Base-by-base conservation (phyloP, 768 basidiomycete species). In the Podaxis rugospora region DNA sequence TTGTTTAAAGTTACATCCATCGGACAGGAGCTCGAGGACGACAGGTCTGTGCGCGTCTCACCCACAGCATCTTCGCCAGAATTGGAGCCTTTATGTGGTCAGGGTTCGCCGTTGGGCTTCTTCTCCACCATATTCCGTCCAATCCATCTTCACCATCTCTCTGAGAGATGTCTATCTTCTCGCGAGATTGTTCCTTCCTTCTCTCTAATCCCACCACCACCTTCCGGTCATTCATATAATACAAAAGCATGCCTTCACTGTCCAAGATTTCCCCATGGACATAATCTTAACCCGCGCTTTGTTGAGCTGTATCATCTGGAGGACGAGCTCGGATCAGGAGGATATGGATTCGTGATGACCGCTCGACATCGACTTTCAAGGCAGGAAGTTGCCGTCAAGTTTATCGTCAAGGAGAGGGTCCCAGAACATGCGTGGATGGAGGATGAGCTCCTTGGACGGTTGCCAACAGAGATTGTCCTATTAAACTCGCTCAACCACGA, bases 341-440 rank as follows among this genome's bases (percentile, higher is more conserved):
- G 95, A 16, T 98, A 95, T 70, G 95, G 95, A 1, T 97, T 98
- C 70, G 95, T 98, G 27, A 91, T 96, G 83, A 89, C 90, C 2
- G 94, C 93, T 9, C 74, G 78, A 37, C 84, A 92, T 69, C 84
- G 83, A 13, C 66, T 64, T 32, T 79, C 82, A 50, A 79, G 79
- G 0, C 72, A 77, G 60, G 90, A 94, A 70, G 94, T 95, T 56
- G 95, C 95, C 0, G 90, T 97, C 73, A 98, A 98, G 75, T 97
- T 98, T 72, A 94, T 98, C 69, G 84, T 90, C 76, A 95, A 93
- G 72, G 81, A 87, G 79, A 81, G 83, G 67, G 78, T 88, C 27
- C 81, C 82, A 16, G 77, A 80, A 32, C 72, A 79, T 62, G 81
- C 81, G 36, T 85, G 86, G 87, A 84, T 83, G 74, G 74, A 86